Base-by-base conservation (phyloP, 1,284 basidiomycete genomes). In the Puccinia brachypodii region DNA sequence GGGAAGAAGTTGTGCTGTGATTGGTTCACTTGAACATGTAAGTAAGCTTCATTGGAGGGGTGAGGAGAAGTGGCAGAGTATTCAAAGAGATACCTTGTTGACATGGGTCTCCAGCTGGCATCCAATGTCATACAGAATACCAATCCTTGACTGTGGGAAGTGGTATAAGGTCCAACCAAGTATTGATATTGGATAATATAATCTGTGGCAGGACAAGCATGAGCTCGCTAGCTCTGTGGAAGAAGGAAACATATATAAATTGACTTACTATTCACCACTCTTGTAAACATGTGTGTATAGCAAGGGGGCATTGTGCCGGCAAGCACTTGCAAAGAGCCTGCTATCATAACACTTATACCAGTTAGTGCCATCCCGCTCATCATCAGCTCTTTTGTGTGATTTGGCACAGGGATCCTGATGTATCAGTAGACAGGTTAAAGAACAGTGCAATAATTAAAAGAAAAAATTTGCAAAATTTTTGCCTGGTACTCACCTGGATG, bases 51-150 rank as follows among this genome's bases (percentile, higher is more conserved):
- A 44, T 44, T 44, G 7, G 16, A 16, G 8, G 16, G 25, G 3
- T 14, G n/a, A 40, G 11, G n/a, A 25, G 9, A 16, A 9, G 36
- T 25, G 25, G 3, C 9, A 42, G 36, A 64, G 6, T n/a, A n/a
- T 14, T 13, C 14, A 8, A 40, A 2, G 1, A 73, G 14, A 33
- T 11, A 53, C 38, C 71, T 73, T 73, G 19, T 16, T 73, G 6
- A 73, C 25, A 50, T 73, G 71, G n/a, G 71, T 31, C 28, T 73
- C 71, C 25, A 73, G 44, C 7, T 73, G 71, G 50, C 71, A 73
- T 7, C 38, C 38, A 73, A 53, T 40, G 33, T 73, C 71, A 50
- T 72, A 72, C 14, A 72, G n/a, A 36, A 72, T 40, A 25, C 69
- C 38, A 44, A 72, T 47, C 16, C 28, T 40, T 4, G 28, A 19